These are phyloP conservation scores for Cladophialophora immunda DNA, from an alignment of 2,329 filamentous ascomycete species.

Conservation along the genomic window DNA sequence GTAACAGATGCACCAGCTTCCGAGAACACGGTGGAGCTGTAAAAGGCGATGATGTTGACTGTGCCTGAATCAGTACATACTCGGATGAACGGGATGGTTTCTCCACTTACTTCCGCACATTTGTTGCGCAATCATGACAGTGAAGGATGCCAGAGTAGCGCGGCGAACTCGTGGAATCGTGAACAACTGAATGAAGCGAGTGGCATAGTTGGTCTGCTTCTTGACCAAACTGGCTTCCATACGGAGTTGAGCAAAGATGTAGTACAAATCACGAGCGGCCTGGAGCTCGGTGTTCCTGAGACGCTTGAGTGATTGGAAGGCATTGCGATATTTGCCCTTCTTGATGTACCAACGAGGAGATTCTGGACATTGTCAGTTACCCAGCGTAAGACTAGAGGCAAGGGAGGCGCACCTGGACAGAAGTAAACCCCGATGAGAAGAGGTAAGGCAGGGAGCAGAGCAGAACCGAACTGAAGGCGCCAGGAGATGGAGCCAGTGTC, in stretches of 20 bases:
- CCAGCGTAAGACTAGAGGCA: constrained; percentile 62
- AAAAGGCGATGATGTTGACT: constrained; percentile 72
- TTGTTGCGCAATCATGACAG: constrained; percentile 46
- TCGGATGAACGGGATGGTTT: constrained; percentile 19
- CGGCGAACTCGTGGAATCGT: constrained; percentile 44
- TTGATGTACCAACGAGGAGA: constrained; percentile 74
- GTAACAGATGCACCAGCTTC: constrained; percentile 37
- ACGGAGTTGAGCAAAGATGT: constrained; percentile 60
- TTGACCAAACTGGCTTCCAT: constrained; percentile 53
- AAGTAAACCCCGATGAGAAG: constrained; percentile 67
- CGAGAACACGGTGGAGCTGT: constrained; percentile 59
- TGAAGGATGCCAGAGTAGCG: constrained; percentile 43
- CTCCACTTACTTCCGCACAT: constrained; percentile 45
- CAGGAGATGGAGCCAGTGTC: constrained; percentile 67
- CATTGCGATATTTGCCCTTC: constrained; percentile 68
- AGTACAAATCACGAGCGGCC: constrained; percentile 67
- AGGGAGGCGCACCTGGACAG: constrained; percentile 63
- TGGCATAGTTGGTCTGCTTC: constrained; percentile 60
- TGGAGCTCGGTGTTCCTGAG: constrained; percentile 67
- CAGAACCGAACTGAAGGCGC: constrained; percentile 71
- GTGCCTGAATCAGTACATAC: constrained; percentile 46
- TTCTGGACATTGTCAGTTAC: constrained; percentile 7
- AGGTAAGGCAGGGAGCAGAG: constrained; percentile 71
- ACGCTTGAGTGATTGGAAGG: constrained; percentile 66
- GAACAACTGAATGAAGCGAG: constrained; percentile 45